phyloP scores from a whole-genome alignment of 2,329 filamentous ascomycete species.

The Apiospora phragmitis region DNA sequence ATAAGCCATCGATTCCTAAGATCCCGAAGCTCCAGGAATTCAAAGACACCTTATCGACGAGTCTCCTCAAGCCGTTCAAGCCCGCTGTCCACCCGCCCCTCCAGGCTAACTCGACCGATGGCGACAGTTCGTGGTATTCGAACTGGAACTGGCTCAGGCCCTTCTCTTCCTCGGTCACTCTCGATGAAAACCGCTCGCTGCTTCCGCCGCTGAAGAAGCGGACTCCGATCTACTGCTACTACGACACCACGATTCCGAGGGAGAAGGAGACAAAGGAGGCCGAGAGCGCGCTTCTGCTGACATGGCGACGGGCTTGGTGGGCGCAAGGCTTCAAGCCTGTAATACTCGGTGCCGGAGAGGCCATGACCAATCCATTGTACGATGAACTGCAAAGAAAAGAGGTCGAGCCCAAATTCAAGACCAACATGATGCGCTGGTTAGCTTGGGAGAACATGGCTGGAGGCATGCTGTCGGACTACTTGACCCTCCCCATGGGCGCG shows the following conservation, averaged over 20 bases:
- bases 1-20: constrained; percentile 50
- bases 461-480: constrained; percentile 76
- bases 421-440: constrained; percentile 80
- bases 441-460: constrained; percentile 91
- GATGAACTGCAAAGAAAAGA: constrained; percentile 63
- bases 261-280: constrained; percentile 66
- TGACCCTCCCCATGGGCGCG: constrained; percentile 81
- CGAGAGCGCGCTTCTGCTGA: constrained; percentile 76
- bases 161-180: constrained; percentile 77
- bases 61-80: constrained; percentile 65
- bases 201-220: constrained; percentile 74
- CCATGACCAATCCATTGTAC: constrained; percentile 80
- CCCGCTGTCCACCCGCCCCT: constrained; percentile 70
- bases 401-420: constrained; percentile 62
- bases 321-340: constrained; percentile 87
- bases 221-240: constrained; percentile 86
- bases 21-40: constrained; percentile 25
- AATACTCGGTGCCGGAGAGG: constrained; percentile 77
- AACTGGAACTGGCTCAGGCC: constrained; percentile 90
- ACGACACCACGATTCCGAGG: constrained; percentile 67
- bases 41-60: constrained; percentile 47
- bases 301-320: constrained; percentile 95
- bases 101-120: constrained; percentile 76
- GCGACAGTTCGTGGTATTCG: constrained; percentile 80
- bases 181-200: constrained; percentile 81